Conservation (phyloP, 2,329 filamentous ascomycete species). For the Neurospora crassa region DNA sequence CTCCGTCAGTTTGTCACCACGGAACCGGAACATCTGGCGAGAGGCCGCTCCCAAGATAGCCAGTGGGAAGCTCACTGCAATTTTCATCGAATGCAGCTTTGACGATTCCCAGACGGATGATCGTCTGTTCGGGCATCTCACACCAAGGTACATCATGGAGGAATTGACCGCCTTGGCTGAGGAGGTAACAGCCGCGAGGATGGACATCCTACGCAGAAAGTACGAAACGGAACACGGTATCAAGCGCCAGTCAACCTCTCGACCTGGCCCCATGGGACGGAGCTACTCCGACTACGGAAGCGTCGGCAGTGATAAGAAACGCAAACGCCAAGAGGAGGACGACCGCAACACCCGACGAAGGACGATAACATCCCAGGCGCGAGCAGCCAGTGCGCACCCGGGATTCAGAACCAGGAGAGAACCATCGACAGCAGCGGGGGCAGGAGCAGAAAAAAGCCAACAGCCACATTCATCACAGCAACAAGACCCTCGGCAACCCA, state of each 20-base stretch:
- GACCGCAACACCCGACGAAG: conserved; percentile 16
- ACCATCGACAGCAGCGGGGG: conserved; percentile 12
- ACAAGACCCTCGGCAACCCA: conserved; percentile 7
- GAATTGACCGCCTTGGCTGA: conserved; percentile 66
- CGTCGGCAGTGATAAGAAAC: conserved; percentile 32
- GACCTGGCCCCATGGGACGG: background rate
- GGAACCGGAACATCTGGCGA: conserved; percentile 76
- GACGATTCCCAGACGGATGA: conserved; percentile 70
- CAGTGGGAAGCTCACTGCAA: conserved; percentile 59
- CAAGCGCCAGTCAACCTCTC: background rate
- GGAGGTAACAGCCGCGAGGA: conserved; percentile 52
- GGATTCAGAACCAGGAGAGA: conserved; percentile 8
- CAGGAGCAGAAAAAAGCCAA: conserved; percentile 25
- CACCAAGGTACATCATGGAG: conserved; percentile 69
- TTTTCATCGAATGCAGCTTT: conserved; percentile 96
- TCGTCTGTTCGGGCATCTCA: conserved; percentile 79
- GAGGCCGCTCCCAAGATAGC: conserved; percentile 82
- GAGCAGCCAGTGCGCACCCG: conserved; percentile 15
- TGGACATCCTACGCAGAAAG: conserved; percentile 25
- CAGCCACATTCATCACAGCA: conserved; percentile 22
- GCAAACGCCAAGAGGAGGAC: conserved; percentile 47
- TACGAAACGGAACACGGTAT: background rate
- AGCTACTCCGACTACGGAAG: conserved; percentile 4
- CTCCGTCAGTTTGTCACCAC: conserved; percentile 67
- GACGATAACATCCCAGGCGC: conserved; percentile 9